Base-by-base conservation (phyloP, 208 protist genomes). In the Endotrypanum monterogeii region DNA sequence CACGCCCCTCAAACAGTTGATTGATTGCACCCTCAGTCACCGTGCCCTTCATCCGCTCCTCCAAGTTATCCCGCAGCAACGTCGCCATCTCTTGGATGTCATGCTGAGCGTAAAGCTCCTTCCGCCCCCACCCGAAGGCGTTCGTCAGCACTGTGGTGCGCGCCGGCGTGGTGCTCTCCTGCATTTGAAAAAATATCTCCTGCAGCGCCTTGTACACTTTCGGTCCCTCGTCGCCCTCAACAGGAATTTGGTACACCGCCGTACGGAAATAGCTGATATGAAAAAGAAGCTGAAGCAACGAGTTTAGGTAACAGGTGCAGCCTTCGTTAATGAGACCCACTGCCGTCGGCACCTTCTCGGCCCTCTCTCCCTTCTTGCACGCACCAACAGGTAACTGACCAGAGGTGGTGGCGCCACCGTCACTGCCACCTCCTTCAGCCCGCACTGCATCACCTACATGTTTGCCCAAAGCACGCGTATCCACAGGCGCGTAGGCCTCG, bases 291-390 rank as follows among this genome's bases (percentile, higher is more conserved):
- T 98, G 94, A 41, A 98, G 82, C 12, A 98, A 82, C 11, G 93
- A 94, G 76, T 97, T 98, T 30, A 98, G 74, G 74, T 98, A 98
- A 78, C 94, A 98, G 46, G 93, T 97, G 73, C 88, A 91, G 69
- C 94, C 93, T 56, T 97, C 91, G 79, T 98, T 98, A 58, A 94
- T 82, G 61, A 98, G 84, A 9, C 94, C 94, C 25, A 89, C 85
- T 2, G 83, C 84, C 8, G 74, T 66, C 1, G 72, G 66, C 1
- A 39, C 54, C 11, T 8, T 37, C 6, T 48, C 51, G 8, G 20
- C 67, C 12, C 37, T 74, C 11, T 58, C 41, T 25, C 52, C 44
- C 20, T 65, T 35, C 14, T 74, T 48, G 20, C 6, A 11, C 9
- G 25, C 67, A 11, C 20, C 51, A 20, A 9, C 67, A 23, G 58